Evolutionary conservation across 73 alveolate species (phyloP), one percentile per base, ranked within the genome.

Genomic region (Paramecium caudatum): DNA sequence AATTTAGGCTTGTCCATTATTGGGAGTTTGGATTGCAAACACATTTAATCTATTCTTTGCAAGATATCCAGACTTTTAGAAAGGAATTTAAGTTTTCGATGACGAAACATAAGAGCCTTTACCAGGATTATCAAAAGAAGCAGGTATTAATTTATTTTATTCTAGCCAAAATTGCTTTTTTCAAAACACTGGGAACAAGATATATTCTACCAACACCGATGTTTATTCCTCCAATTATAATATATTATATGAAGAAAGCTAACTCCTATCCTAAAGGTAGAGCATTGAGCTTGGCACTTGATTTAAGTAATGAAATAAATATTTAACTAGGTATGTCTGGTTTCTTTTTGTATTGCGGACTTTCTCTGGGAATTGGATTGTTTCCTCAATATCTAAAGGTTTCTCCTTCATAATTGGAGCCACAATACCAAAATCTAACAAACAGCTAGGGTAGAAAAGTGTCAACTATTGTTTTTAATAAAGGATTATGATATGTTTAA

Each of bases 11-110:
- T 74, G 88, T 74, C 88, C 88, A 10, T 74, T 74, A 41, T 45
- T 74, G 8, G 88, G 88, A 13, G 88, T 74, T n/a, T 19, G 49
- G 88, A 74, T 74, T 74, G 88, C 88, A 13, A 74, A 74, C 10
- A 74, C 88, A 16, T 74, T 74, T 6, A 74, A 74, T 45, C 30
- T 74, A 43, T 74, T 41, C 15, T 74, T 74, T 21, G 88, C 88
- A 12, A 74, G 88, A 74, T 27, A 19, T 19, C 88, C 62, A 4
- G 88, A 74, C 32, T 74, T 74, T 21, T 41, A 74, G 37, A 74
- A 74, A 7, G 88, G 88, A 74, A 74, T 74, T 16, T 23, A 36
- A 74, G 65, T 74, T 39, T 74, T 39, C 32, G 88, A 74, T 74
- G 65, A 74, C 19, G 88, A 74, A 37, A 74, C 88, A 41, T 6